phyloP scores from a whole-genome alignment of 1,284 basidiomycete species.

The Pascua guehoae region DNA sequence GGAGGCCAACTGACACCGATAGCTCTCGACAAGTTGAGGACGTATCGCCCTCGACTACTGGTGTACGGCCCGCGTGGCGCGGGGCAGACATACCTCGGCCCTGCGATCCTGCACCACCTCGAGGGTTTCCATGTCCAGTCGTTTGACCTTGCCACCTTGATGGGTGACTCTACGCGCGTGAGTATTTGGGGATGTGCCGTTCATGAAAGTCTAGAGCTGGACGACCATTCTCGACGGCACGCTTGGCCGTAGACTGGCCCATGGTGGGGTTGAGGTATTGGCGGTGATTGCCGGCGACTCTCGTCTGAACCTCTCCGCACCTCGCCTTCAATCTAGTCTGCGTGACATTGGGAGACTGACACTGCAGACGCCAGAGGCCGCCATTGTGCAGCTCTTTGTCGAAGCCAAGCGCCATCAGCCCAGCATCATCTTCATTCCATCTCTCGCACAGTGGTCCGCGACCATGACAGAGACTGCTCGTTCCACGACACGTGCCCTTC shows the following conservation, averaged over 20 bases:
- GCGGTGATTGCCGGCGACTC: too few relatives aligned
- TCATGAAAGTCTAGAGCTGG: neutral
- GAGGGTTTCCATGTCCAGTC: constrained; percentile 96
- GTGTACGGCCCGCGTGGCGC: constrained; percentile 79
- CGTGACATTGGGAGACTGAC: neutral
- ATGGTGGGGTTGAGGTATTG: too few relatives aligned
- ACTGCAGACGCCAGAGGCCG: constrained; percentile 77
- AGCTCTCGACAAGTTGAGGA: constrained; percentile 87
- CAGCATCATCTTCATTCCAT: constrained; percentile 91
- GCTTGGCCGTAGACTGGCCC: too few relatives aligned
- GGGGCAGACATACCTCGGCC: constrained; percentile 86
- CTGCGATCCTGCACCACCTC: constrained; percentile 85
- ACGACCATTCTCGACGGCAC: too few relatives aligned
- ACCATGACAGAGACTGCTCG: constrained; percentile 80
- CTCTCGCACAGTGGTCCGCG: constrained; percentile 78
- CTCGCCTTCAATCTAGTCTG: too few relatives aligned
- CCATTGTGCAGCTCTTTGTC: constrained; percentile 92
- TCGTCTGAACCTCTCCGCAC: too few relatives aligned
- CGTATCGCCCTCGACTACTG: constrained; percentile 85
- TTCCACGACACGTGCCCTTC: constrained; percentile 80
- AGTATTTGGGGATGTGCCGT: constrained; percentile 16
- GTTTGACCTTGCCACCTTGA: constrained; percentile 80
- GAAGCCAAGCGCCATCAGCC: constrained; percentile 98
- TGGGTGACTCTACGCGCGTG: constrained; percentile 86
- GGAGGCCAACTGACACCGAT: constrained; percentile 17